phyloP scores from a whole-genome alignment of 2,329 filamentous ascomycete species.

The Trichoderma sp. region DNA sequence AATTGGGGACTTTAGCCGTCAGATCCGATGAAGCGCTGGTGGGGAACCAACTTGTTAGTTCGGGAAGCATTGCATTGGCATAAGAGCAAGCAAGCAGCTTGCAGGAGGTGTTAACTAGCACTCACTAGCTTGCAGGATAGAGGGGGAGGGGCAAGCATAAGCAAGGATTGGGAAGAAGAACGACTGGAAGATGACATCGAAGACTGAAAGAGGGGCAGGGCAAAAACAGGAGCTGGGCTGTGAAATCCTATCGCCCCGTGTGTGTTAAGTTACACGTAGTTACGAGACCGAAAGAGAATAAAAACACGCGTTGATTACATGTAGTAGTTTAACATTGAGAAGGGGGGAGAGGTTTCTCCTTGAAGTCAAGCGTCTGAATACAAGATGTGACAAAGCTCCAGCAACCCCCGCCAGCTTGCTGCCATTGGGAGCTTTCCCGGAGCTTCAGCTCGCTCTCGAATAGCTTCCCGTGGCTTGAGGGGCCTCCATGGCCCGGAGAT shows the following conservation, averaged over 20 bases:
- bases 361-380: not conserved
- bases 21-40: conserved; percentile 11
- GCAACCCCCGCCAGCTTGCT: not conserved
- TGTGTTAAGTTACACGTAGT: not conserved
- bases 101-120: not conserved
- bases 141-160: not conserved
- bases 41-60: not conserved
- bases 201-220: not conserved
- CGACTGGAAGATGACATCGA: not conserved
- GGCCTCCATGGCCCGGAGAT: not conserved
- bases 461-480: not conserved
- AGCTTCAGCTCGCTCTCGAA: not conserved
- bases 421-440: not conserved
- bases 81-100: not conserved
- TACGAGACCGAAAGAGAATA: not conserved
- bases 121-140: not conserved
- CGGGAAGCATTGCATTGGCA: not conserved
- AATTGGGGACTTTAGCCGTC: conserved; percentile 3
- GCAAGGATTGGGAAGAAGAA: not conserved
- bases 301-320: not conserved
- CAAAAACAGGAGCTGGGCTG: not conserved
- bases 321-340: not conserved
- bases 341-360: not conserved
- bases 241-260: not conserved
- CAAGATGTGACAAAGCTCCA: not conserved